Conservation (phyloP, 2,329 filamentous ascomycete species). For the Boeremia lycopersici region DNA sequence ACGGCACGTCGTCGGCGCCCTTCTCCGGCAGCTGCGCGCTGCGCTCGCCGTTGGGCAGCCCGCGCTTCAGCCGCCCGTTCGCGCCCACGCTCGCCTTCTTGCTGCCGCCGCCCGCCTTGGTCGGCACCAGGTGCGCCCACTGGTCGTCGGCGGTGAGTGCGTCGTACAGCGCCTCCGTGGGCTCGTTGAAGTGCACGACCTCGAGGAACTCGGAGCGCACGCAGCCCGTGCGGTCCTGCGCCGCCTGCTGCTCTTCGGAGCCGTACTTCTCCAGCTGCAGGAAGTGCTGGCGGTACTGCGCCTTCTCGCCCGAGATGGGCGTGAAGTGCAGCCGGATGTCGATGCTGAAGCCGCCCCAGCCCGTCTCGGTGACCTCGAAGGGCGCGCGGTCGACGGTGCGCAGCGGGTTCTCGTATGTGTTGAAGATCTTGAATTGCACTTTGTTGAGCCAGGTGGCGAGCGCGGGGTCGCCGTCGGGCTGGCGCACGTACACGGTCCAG, state of each 20-base stretch:
- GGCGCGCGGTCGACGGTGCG: constrained; percentile 75
- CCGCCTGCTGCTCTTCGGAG: constrained; percentile 68
- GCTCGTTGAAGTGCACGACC: constrained; percentile 96
- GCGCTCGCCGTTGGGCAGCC: constrained; percentile 44
- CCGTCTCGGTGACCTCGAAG: constrained; percentile 88
- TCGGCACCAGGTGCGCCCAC: constrained; percentile 52
- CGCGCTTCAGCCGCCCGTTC: constrained; percentile 42
- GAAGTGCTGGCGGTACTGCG: constrained; percentile 93
- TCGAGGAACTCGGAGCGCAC: constrained; percentile 86
- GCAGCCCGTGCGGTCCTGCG: constrained; percentile 58
- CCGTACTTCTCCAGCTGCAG: constrained; percentile 91
- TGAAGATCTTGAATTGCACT: constrained; percentile 97
- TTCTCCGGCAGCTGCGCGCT: constrained; percentile 45
- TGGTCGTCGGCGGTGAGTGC: constrained; percentile 76
- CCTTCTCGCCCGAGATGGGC: constrained; percentile 86
- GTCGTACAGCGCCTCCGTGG: constrained; percentile 89
- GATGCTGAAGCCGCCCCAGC: constrained; percentile 98
- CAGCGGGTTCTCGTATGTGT: constrained; percentile 90
- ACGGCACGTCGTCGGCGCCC: constrained; percentile 40
- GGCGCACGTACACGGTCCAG: constrained; percentile 93
- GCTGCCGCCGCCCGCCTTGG: constrained; percentile 49
- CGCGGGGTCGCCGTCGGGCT: constrained; percentile 81
- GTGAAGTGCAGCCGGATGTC: constrained; percentile 94
- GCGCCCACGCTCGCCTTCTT: constrained; percentile 46
- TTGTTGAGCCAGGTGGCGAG: constrained; percentile 96